Conservation (phyloP, 345 rosid species). For the Diplotaxis tenuifolia region DNA sequence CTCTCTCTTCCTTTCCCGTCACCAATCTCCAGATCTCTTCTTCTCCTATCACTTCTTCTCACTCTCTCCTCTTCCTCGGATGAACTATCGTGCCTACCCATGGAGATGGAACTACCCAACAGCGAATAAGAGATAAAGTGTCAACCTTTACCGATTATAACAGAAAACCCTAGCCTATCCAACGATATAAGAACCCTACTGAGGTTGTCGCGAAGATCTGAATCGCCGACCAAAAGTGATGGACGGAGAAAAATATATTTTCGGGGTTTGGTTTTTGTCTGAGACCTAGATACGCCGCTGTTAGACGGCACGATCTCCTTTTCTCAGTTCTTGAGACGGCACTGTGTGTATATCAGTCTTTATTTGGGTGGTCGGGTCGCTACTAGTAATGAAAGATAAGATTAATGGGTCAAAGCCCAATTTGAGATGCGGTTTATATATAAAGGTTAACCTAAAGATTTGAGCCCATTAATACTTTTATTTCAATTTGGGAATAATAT, state of each 20-base stretch:
- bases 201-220: background rate
- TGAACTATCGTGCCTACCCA: background rate
- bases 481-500: too few species aligned
- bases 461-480: too few species aligned
- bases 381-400: background rate
- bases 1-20: background rate
- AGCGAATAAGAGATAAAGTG: background rate
- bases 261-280: background rate
- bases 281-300: background rate
- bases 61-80: background rate
- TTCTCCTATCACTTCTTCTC: background rate
- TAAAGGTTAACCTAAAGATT: too few species aligned
- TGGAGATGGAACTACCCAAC: background rate
- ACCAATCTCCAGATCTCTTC: background rate
- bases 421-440: background rate
- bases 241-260: background rate
- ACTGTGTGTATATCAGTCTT: background rate
- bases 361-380: background rate
- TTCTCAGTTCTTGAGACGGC: background rate
- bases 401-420: background rate
- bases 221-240: background rate
- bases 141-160: background rate
- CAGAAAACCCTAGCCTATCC: background rate
- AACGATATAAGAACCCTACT: background rate
- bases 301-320: background rate